Evolutionary conservation across 208 protist genomes (phyloP), one percentile per base, ranked within the genome.

Genomic region (Herpetomonas samuelpessoai): DNA sequence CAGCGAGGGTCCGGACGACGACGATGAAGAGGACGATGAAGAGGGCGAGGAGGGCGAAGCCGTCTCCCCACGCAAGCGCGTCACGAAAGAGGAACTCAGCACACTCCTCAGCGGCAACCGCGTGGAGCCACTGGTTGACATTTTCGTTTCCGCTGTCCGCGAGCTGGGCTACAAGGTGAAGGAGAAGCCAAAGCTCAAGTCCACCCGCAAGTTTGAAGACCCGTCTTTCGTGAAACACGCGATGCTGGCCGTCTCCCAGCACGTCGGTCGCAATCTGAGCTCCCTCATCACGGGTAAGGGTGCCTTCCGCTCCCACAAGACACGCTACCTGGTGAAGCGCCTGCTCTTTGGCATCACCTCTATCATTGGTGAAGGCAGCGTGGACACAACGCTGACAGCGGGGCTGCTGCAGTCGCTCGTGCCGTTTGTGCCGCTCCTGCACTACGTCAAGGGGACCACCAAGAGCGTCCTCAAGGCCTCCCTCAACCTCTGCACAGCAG

Each of bases 211-310:
- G 74, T 96, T 96, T 58, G 86, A 93, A 62, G 84, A 96, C 27
- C 86, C 90, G n/a, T 63, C 79, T n/a, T 65, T 92, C 2, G 90
- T 96, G 54, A 96, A 96, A 60, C 70, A 93, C 67, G 75, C 80
- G 18, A 59, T 96, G 48, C 64, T 96, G n/a, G 35, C 62, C n/a
- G 53, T 92, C 41, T 74, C 78, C 1, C 81, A 88, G 56, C 71
- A 80, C 56, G 62, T 91, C 10, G 74, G 78, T 12, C 44, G 62
- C 14, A 79, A 90, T 53, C 57, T 96, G 7, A 76, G 77, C 69
- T 74, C 57, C 7, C 70, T 96, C 57, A 80, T 96, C 65, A 89
- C 91, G 26, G 83, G 81, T 39, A 90, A 92, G 59, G 86, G 88
- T 19, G 74, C 86, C 30, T 88, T 93, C 62, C 83, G 81, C 48